Evolutionary conservation across 352 stramenopile genomes (phyloP), one percentile per base, ranked within the genome.

Genomic region (Phytophthora tentaculata): DNA sequence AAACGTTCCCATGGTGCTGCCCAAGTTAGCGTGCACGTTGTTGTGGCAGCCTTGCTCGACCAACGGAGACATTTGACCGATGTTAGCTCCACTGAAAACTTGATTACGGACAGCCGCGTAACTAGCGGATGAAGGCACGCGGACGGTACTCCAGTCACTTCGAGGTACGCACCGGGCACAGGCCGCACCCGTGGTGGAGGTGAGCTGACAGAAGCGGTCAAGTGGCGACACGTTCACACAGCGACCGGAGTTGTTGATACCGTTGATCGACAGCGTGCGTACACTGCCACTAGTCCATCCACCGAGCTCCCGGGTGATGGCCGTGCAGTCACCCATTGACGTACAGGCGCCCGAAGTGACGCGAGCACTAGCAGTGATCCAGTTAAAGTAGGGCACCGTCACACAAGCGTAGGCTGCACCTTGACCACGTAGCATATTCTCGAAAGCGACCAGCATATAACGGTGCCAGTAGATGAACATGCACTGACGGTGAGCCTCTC

Each of bases 391-490:
- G 9, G 87, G 89, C 13, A 96, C 45, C 17, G 87, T 95, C 50
- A 95, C 71, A 61, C 89, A 96, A 3, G 75, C 83, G 43, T 77
- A 95, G 4, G 65, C 47, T 0, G 63, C 2, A 9, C 76, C 81
- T 61, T 91, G 79, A 0, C 61, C 75, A 14, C 87, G 89, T 4
- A 96, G 68, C 85, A 96, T 94, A 66, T 95, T 96, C 61, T 96
- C 88, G 55, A 90, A 96, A 2, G 39, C 81, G 0, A 83, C 37
- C 0, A 96, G 73, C 6, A 94, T 72, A 2, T 80, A 61, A 14
- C 86, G 84, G 52, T 95, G 86, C 88, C 88, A 96, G 74, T 91
- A 94, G 39, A 90, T 79, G 64, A 94, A 95, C 81, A 94, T 91
- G 56, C 85, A 93, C 70, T 87, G 77, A 9, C 69, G 62, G 37